Evolutionary conservation across 306 rosid genomes (phyloP), one percentile per base, ranked within the genome.

Genomic region (Cucurbita moschata): DNA sequence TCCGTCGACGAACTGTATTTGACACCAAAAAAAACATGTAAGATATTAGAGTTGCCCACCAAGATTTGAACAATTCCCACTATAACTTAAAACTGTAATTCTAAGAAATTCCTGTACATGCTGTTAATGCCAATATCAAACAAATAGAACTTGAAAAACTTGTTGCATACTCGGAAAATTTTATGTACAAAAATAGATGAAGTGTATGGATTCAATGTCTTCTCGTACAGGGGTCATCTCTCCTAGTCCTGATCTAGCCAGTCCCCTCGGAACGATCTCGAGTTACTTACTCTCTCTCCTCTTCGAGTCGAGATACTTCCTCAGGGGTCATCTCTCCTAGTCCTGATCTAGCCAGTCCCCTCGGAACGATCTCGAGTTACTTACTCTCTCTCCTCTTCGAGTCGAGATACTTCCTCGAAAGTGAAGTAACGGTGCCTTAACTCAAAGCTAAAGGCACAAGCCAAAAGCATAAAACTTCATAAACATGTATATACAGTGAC

Each of bases 381-480:
- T 26, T 26, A 26, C 26, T 26, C 26, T 2, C 26, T 26, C 2
- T 26, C 26, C 2, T 26, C 26, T 26, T 26, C 2, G 26, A 26
- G 2, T 26, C 26, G 26, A 26, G 26, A 1, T 26, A 26, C 26
- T 26, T 26, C 26, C 26, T 26, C 26, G 26, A 21, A 21, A 21
- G 23, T 67, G 14, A 30, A 47, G 43, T 23, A 46, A 69, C 6
- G 30, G n/a, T 68, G 38, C 59, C 49, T 13, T 69, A 67, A 67
- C 74, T 69, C 74, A 49, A 42, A 69, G 46, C 58, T 49, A 69
- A 69, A 49, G 46, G 39, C 74, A 49, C 62, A 77, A 77, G 79
- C 78, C 40, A 77, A 74, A 72, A 78, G 79, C 85, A 79, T 56
- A 57, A 52, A 84, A 58, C 82, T 82, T 76, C 72, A 77, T 64